phyloP scores from a whole-genome alignment of 1,284 basidiomycete species.

The Neolentinus lepideus region DNA sequence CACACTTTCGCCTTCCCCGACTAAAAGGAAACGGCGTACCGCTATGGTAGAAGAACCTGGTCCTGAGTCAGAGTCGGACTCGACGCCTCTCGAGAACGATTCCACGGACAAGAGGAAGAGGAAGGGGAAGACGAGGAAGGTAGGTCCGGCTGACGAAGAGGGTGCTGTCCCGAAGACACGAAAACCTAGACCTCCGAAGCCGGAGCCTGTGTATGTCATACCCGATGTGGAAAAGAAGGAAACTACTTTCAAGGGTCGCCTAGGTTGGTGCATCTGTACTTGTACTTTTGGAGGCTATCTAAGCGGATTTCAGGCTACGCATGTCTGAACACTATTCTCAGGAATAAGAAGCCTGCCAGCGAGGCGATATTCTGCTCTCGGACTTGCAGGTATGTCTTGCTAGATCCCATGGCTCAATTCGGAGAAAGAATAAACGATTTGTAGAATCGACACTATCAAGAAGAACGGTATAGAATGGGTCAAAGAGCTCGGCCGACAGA shows the following conservation, averaged over 20 bases:
- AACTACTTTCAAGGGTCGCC: conserved; percentile 68
- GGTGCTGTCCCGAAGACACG: background rate
- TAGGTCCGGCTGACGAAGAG: background rate
- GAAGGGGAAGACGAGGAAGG: background rate
- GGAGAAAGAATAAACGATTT: conserved; percentile 13
- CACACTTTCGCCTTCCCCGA: background rate
- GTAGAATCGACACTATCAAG: conserved; percentile 68
- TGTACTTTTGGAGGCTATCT: conserved; percentile 2
- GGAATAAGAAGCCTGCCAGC: conserved; percentile 56
- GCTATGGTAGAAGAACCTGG: background rate
- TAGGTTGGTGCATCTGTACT: conserved; percentile 33
- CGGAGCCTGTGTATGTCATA: conserved; percentile 50
- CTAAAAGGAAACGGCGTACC: background rate
- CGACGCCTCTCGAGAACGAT: background rate
- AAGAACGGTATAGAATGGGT: conserved; percentile 79
- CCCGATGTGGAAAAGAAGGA: conserved; percentile 54
- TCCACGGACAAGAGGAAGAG: conserved; percentile 4
- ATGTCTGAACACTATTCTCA: conserved; percentile 78
- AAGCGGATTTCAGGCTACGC: conserved; percentile 49
- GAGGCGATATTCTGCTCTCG: conserved; percentile 70
- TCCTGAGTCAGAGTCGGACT: background rate
- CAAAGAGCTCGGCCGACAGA: conserved; percentile 73
- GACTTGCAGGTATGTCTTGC: conserved; percentile 43
- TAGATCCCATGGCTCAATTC: background rate
- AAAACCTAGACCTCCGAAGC: conserved; percentile 1